Conservation (phyloP, 1,284 basidiomycete genomes). For the Cryptococcus sp. region DNA sequence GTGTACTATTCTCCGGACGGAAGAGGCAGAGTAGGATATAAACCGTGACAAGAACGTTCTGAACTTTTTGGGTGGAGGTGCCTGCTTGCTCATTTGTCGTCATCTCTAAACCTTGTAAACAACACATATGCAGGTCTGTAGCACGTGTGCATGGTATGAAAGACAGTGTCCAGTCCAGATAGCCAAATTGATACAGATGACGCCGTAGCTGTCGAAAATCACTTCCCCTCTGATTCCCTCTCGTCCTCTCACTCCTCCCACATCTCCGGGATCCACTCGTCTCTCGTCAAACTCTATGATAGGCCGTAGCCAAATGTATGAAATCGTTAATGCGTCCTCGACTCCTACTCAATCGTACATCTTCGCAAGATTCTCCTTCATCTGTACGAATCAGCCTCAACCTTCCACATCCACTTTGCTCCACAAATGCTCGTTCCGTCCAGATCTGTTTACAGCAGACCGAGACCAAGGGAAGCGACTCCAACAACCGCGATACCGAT, state of each 20-base stretch:
- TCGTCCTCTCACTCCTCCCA: too few species aligned
- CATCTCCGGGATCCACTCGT: too few species aligned
- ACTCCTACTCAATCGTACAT: too few species aligned
- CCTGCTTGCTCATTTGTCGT: background rate
- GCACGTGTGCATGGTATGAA: background rate
- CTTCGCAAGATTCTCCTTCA: background rate
- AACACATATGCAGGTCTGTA: too few species aligned
- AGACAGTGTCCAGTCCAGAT: background rate
- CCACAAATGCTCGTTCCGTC: too few species aligned
- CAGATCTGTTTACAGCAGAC: slow-evolving; percentile 3
- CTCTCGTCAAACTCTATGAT: too few species aligned
- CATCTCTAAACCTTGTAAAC: background rate
- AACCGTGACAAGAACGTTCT: background rate
- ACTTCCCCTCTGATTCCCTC: too few species aligned
- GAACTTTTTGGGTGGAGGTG: background rate
- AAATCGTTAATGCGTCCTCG: too few species aligned
- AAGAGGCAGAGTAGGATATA: background rate
- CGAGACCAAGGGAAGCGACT: slow-evolving; percentile 6
- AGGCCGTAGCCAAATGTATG: too few species aligned
- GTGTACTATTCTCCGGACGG: background rate
- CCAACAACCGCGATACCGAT: slow-evolving; percentile 4
- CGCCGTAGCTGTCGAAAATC: background rate
- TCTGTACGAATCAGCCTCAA: too few species aligned
- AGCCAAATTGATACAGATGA: background rate
- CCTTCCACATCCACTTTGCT: too few species aligned